Evolutionary conservation across 805 yeast genomes (phyloP).

Genomic region (Metschnikowia baotianmanensis): DNA sequence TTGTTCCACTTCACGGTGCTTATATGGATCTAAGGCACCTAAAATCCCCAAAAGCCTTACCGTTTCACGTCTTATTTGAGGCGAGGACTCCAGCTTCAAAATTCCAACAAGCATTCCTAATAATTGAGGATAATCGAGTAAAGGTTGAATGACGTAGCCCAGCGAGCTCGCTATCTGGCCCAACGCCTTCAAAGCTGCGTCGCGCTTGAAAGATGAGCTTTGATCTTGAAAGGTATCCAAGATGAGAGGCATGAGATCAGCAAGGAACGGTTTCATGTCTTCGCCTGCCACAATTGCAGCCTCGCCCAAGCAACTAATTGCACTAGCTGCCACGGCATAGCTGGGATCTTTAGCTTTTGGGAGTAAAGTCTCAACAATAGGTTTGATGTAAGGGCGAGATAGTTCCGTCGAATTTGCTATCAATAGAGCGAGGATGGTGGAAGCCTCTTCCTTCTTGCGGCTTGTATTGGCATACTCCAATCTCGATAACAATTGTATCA

Average conservation of each 20-base stretch:
- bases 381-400: slow-evolving; percentile 87
- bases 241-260: slow-evolving; percentile 80
- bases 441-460: slow-evolving; percentile 80
- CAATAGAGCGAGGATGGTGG: slow-evolving; percentile 66
- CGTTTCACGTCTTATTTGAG: slow-evolving; percentile 77
- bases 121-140: slow-evolving; percentile 86
- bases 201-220: slow-evolving; percentile 81
- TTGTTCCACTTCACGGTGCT: slow-evolving; percentile 87
- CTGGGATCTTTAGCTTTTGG: slow-evolving; percentile 72
- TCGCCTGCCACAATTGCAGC: slow-evolving; percentile 86
- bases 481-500: slow-evolving; percentile 82
- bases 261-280: slow-evolving; percentile 68
- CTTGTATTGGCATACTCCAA: slow-evolving; percentile 78
- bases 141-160: slow-evolving; percentile 93
- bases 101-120: slow-evolving; percentile 79
- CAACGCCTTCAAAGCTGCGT: slow-evolving; percentile 82
- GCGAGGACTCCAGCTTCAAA: slow-evolving; percentile 74
- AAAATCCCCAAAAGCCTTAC: slow-evolving; percentile 86
- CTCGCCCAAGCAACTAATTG: slow-evolving; percentile 86
- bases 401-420: slow-evolving; percentile 77
- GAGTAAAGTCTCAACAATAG: slow-evolving; percentile 80
- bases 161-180: slow-evolving; percentile 89
- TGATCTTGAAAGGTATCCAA: slow-evolving; percentile 90
- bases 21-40: slow-evolving; percentile 97
- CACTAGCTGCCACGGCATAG: slow-evolving; percentile 81